These are phyloP conservation scores for Saccharomyces hybrid DNA, from an alignment of 1,139 yeast genomes.

Conservation along the genomic window DNA sequence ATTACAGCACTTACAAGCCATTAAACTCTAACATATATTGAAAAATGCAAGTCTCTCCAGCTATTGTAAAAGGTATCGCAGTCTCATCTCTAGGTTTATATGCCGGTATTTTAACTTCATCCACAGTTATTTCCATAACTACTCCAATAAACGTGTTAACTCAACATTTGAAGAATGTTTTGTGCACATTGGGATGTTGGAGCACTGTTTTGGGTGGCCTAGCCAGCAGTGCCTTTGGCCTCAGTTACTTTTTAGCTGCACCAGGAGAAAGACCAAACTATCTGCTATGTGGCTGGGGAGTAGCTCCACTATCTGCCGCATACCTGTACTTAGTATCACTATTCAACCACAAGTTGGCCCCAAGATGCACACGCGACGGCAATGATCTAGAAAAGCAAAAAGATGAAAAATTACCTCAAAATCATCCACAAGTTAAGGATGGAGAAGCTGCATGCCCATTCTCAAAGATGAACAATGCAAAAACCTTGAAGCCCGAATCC, in stretches of 20 bases:
- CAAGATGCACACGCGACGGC: neutral
- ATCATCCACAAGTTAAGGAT: constrained; percentile 4
- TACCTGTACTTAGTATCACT: constrained; percentile 10
- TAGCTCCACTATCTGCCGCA: constrained; percentile 14
- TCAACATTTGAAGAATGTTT: constrained; percentile 19
- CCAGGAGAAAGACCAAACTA: constrained; percentile 22
- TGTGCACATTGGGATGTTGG: constrained; percentile 22
- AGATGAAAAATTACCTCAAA: neutral
- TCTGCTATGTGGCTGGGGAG: constrained; percentile 15
- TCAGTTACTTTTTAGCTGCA: constrained; percentile 31
- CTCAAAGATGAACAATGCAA: constrained; percentile 4
- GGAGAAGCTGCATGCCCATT: constrained; percentile 6
- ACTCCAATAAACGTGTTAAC: constrained; percentile 25
- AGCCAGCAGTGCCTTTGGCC: constrained; percentile 28
- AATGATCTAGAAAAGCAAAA: constrained; percentile 2
- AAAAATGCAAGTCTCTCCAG: neutral
- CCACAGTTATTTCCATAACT: constrained; percentile 45
- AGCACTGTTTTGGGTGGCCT: constrained; percentile 24
- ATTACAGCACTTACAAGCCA: neutral
- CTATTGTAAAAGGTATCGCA: constrained; percentile 47
- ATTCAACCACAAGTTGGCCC: constrained; percentile 5
- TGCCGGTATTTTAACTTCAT: constrained; percentile 87
- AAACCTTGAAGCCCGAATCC: constrained; percentile 4
- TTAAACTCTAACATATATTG: neutral
- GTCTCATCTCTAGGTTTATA: constrained; percentile 88